Evolutionary conservation across 805 yeast genomes (phyloP), one percentile per base, ranked within the genome.

Genomic region (Candida khao-thaluensis): DNA sequence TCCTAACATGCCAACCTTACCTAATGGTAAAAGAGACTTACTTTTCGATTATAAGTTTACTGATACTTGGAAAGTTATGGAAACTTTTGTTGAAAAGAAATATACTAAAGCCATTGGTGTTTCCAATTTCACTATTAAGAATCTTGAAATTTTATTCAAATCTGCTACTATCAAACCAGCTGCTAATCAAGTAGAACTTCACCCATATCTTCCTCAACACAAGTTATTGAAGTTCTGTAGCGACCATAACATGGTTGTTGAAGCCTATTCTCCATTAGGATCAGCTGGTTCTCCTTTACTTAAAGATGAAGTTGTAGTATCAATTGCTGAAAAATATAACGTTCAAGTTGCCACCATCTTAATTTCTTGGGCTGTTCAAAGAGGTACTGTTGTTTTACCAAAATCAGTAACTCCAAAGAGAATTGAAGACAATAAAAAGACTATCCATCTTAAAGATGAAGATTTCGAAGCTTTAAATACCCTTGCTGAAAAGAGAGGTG

Each of bases 251-350:
- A 74, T 89, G 25, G 62, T 69, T 4, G 76, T 82, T 10, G 87
- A 85, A 57, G 90, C 95, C 0, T 89, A 76, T 62, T 81, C 93
- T 7, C 96, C 96, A 5, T 72, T 89, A 53, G 80, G 84, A 2
- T 73, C 74, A 26, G 71, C 76, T 35, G 71, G 67, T 24, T 73
- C 82, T 8, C 82, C 84, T n/a, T 50, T 78, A 12, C 59, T 77
- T 45, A 53, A 60, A 18, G 72, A 79, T 48, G 67, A 62, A 22
- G 54, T 60, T 3, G 52, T 81, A 15, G 43, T 53, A 3, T 59
- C 60, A 6, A 51, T 80, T 26, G 79, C 85, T 10, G 55, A 70
- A 33, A 71, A 69, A 45, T 54, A 64, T 44, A 52, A 53, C 9
- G 66, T 63, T 33, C 47, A 67, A 9, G 70, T 81, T 8, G 83